These are phyloP conservation scores for Calophaca sinica DNA, from an alignment of 306 rosid genomes.

Conservation along the genomic window DNA sequence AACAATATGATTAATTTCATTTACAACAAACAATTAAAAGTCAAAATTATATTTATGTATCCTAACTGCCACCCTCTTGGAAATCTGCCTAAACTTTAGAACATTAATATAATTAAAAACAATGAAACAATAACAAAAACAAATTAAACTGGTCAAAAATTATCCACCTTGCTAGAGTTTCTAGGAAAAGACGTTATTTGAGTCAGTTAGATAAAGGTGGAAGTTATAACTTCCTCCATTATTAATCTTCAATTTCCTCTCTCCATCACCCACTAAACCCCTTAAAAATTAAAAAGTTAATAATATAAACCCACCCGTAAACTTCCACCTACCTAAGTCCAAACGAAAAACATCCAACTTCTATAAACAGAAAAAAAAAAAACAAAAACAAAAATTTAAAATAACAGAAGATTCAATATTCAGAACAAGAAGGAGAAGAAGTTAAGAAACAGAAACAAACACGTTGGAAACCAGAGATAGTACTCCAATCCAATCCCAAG, in stretches of 20 bases:
- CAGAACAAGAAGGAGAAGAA: conserved; percentile 7
- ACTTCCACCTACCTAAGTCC: conserved; percentile 42
- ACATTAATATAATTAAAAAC: too few species aligned
- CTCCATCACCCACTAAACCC: conserved; percentile 15
- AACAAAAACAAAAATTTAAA: too few species aligned
- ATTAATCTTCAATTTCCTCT: conserved; percentile 1
- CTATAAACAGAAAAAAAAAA: too few species aligned
- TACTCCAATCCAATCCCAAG: too few species aligned
- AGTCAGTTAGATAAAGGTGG: conserved; percentile 51
- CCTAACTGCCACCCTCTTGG: conserved; percentile 43
- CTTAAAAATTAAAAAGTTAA: not conserved
- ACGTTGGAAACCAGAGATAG: conserved; percentile 43
- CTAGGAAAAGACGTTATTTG: conserved; percentile 52
- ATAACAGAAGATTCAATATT: not conserved
- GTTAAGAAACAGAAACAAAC: conserved; percentile 44
- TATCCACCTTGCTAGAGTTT: not conserved
- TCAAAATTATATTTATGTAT: conserved; percentile 34
- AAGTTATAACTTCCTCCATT: conserved; percentile 56
- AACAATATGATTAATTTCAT: not conserved
- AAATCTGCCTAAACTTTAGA: not conserved
- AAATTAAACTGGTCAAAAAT: not conserved
- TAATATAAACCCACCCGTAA: conserved; percentile 31
- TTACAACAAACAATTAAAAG: not conserved
- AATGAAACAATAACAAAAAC: not conserved
- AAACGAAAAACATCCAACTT: conserved; percentile 33